phyloP scores from a whole-genome alignment of 371 early-diverging fungal species.

The Encephalitozoon intestinalis region DNA sequence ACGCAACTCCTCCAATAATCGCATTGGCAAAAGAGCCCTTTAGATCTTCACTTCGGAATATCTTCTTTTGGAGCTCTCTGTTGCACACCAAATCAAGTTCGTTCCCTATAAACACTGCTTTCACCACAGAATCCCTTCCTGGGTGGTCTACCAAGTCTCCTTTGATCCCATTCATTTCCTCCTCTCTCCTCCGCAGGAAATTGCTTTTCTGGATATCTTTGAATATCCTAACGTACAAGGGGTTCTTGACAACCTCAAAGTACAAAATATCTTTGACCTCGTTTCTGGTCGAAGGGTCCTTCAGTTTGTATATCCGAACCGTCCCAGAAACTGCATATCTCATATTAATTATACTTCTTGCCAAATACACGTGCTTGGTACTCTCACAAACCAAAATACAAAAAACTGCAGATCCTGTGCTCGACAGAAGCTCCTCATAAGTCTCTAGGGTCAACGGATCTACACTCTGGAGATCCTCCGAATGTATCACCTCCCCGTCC shows the following conservation, averaged over 20 bases:
- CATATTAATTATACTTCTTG: not conserved
- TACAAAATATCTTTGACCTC: slow-evolving; percentile 6
- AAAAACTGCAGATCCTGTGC: not conserved
- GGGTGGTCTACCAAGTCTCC: no score
- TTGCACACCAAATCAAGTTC: not conserved
- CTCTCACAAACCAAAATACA: not conserved
- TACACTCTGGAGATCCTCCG: not conserved
- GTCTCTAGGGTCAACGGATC: not conserved
- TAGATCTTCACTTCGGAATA: not conserved
- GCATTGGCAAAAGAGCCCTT: not conserved
- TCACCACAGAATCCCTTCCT: not conserved
- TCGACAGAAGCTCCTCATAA: not conserved
- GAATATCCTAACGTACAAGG: not conserved
- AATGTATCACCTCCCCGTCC: not conserved
- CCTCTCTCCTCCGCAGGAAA: not conserved
- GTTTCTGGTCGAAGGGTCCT: not conserved
- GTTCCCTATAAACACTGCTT: not conserved
- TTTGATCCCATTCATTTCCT: not conserved
- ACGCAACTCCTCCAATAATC: not conserved
- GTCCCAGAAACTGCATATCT: not conserved
- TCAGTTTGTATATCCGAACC: not conserved
- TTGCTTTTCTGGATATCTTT: not conserved
- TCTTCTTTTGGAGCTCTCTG: not conserved
- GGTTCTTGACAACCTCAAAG: not conserved
- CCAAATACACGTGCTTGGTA: not conserved